A percentile compares a stretch with the other conserved stretches of the same genome.
Conservation (phyloP, 331 rosid genomes). For the Spiraea crenata region DNA sequence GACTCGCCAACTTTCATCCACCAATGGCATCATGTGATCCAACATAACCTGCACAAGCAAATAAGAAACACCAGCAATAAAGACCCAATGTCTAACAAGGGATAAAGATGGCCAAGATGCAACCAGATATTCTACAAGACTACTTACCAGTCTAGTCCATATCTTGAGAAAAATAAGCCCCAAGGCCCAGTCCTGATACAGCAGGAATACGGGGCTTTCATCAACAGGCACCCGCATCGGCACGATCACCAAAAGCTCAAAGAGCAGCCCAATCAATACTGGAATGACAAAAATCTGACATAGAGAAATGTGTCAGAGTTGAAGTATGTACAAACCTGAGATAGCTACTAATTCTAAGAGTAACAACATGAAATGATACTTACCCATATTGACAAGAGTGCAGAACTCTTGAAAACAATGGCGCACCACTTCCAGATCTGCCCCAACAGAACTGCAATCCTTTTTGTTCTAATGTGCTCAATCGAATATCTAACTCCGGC, state of each 20-base stretch:
- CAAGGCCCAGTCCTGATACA: conserved; percentile 99
- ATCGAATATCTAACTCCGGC: conserved; percentile 89
- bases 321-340: conserved; percentile 8
- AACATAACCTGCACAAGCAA: conserved; percentile 72
- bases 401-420: conserved; percentile 88
- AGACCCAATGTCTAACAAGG: background rate
- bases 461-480: conserved; percentile 70
- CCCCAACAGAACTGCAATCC: conserved; percentile 61
- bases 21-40: conserved; percentile 97
- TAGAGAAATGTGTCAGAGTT: conserved; percentile 6
- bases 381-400: conserved; percentile 94
- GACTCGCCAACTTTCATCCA: conserved; percentile 91
- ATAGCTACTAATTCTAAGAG: background rate
- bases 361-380: conserved; percentile 27
- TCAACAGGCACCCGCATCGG: conserved; percentile 99
- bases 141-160: conserved; percentile 97
- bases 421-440: conserved; percentile 90
- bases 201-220: conserved; percentile 97
- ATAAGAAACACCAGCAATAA: conserved; percentile 14
- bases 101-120: background rate
- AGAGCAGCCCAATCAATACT: conserved; percentile 86
- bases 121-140: background rate
- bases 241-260: conserved; percentile 98
- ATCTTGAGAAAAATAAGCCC: conserved; percentile 98
- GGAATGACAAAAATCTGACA: conserved; percentile 95